These are phyloP conservation scores for Xerocomellus amylosporus DNA, from an alignment of 768 basidiomycete genomes.

Conservation along the genomic window DNA sequence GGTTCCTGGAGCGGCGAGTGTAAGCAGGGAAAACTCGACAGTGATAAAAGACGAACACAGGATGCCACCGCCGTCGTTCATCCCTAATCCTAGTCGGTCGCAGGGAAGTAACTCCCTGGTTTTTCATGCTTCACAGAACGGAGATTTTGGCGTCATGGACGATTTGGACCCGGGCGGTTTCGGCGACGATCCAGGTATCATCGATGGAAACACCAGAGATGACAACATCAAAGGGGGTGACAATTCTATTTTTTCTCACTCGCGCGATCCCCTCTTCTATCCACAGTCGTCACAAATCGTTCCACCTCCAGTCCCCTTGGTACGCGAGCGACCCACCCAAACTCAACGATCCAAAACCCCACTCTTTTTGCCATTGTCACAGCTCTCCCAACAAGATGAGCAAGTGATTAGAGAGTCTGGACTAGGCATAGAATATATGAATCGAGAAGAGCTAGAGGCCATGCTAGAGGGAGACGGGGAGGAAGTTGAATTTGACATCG, in stretches of 20 bases:
- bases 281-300: constrained; percentile 23
- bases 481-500: constrained; percentile 29
- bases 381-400: constrained; percentile 55
- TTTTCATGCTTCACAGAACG: constrained; percentile 18
- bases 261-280: constrained; percentile 22
- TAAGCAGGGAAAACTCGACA: constrained; percentile 16
- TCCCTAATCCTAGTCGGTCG: constrained; percentile 16
- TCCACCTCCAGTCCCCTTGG: constrained; percentile 5
- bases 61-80: constrained; percentile 40
- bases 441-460: constrained; percentile 54
- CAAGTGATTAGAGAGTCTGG: constrained; percentile 57
- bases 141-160: constrained; percentile 16
- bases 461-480: constrained; percentile 36
- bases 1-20: constrained; percentile 8
- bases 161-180: constrained; percentile 1
- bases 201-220: constrained; percentile 1
- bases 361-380: constrained; percentile 52
- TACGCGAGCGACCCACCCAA: constrained; percentile 1
- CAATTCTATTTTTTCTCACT: background rate
- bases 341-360: constrained; percentile 19
- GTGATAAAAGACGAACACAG: constrained; percentile 26
- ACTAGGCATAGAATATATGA: constrained; percentile 67
- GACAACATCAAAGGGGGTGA: constrained; percentile 3
- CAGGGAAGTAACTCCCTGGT: constrained; percentile 6
- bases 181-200: background rate